Evolutionary conservation across 352 stramenopile genomes (phyloP), one percentile per base, ranked within the genome.

Genomic region (Globisporangium solare): DNA sequence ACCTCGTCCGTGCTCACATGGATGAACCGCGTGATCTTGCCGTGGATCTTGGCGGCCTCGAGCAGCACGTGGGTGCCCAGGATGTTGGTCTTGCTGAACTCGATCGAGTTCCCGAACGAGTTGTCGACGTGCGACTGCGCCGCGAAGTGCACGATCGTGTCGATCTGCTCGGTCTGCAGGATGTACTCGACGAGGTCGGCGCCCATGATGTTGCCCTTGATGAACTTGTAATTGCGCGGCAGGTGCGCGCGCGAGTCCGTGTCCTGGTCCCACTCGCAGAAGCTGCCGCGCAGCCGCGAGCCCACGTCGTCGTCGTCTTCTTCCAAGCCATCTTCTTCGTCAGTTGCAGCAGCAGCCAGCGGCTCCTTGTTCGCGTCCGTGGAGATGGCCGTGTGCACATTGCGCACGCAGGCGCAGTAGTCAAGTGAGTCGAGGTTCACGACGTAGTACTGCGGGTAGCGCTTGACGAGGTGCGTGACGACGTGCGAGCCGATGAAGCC

Each of bases 1-100:
- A 99, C 96, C 66, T 99, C 97, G 72, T 99, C 97, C 13, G 97
- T 99, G 43, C 88, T 98, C 22, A 99, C 95, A 68, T 99, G 96
- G 60, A 99, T 92, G 66, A 99, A 99, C 14, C 87, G 75, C 39
- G 81, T 83, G 55, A 99, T 89, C 14, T 73, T 54, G 46, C 81
- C 83, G 61, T 94, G 69, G 32, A 83, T 68, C 59, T 98, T 97
- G 39, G 95, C 94, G 47, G 92, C 92, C 70, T 99, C 97, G 6
- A 99, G 76, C 27, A 99, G 68, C 15, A 99, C 94, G 66, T 99
- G 96, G 6, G 97, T 99, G 40, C 97, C 97, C 41, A 98, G 74
- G 51, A 99, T 98, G 71, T 99, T 99, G 60, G 94, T 98, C 54
- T 98, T 86, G 46, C 95, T 98, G 67, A 99, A 99, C 56, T 88